Evolutionary conservation across 768 basidiomycete genomes (phyloP), one percentile per base, ranked within the genome.

Genomic region (Coprinopsis marcescibilis): DNA sequence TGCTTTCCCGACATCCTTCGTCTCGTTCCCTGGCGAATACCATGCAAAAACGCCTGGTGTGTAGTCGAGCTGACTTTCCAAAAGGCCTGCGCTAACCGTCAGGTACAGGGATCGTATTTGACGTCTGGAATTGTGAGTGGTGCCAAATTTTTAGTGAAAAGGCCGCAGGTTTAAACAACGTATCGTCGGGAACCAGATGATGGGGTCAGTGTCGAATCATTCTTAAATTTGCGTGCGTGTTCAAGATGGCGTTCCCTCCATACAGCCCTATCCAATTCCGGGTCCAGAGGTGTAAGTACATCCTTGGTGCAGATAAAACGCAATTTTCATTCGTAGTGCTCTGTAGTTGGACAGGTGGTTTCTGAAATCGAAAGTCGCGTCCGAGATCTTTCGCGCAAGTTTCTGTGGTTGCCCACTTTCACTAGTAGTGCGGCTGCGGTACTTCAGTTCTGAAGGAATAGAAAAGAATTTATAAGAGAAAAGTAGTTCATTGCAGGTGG

Each of bases 1-100:
- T 3, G 64, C 69, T 1, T 53, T 70, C 10, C 72, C 72, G 1
- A 69, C 69, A 1, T 66, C 66, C 0, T 69, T 76, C 24, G 73
- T 75, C 13, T 67, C 75, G 3, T 76, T 76, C 68, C 75, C 74
- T 25, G 71, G 72, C 23, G 67, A 69, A 8, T 73, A 73, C 51
- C 67, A 60, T n/a, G 23, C 48, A 12, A 33, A 49, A 24, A 43
- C 40, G 1, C 41, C 41, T 11, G 46, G 38, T 42, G 24, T 20
- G 39, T 37, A 2, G 14, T 2, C 11, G 3, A n/a, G 17, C 35
- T 26, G n/a, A n/a, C 12, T 10, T 8, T 20, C 10, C 39, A 8
- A 11, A 11, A 11, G 12, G 35, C 6, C 19, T 10, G 12, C 12
- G 7, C 15, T 13, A 19, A 20, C 38, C 8, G 21, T 40, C 8